A percentile compares a stretch with the other conserved stretches of the same genome.
Evolutionary conservation across 495 filamentous ascomycete genomes (phyloP).

Genomic region (Antarctomyces pellizariae): DNA sequence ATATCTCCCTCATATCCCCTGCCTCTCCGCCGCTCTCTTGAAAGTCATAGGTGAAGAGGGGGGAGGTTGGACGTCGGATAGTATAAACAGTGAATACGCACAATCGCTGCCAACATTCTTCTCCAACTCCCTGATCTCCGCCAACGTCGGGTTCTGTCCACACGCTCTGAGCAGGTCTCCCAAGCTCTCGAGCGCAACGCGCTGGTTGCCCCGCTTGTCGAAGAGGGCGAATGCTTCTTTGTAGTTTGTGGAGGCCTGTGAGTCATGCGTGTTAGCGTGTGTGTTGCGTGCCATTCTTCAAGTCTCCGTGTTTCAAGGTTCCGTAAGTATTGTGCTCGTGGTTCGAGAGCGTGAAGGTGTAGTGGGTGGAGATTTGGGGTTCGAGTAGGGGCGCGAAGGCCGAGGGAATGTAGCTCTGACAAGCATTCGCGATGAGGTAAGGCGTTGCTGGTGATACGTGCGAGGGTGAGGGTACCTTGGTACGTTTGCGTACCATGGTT

Average conservation of each 20-base stretch:
- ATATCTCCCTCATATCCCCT: neutral
- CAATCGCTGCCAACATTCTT: conserved; percentile 71
- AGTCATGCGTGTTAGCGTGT: conserved; percentile 13
- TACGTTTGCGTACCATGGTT: too few species aligned
- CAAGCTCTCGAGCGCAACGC: conserved; percentile 61
- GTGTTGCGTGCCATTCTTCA: conserved; percentile 22
- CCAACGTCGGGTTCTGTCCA: conserved; percentile 88
- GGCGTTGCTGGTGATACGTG: too few species aligned
- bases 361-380: conserved; percentile 3
- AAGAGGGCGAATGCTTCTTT: conserved; percentile 99
- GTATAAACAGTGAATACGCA: conserved; percentile 24
- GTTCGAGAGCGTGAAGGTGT: too few species aligned
- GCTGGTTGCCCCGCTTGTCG: conserved; percentile 91
- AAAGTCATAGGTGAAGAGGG: neutral
- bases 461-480: too few species aligned
- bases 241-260: conserved; percentile 95
- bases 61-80: neutral
- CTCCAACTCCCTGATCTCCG: conserved; percentile 79
- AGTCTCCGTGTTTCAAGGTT: too few species aligned
- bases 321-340: too few species aligned
- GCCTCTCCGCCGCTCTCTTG: neutral
- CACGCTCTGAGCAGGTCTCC: conserved; percentile 90
- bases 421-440: too few species aligned
- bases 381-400: neutral
- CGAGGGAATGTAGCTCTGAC: too few species aligned